These are phyloP conservation scores for Tothia fuscella DNA, from an alignment of 2,329 filamentous ascomycete species.

Conservation along the genomic window DNA sequence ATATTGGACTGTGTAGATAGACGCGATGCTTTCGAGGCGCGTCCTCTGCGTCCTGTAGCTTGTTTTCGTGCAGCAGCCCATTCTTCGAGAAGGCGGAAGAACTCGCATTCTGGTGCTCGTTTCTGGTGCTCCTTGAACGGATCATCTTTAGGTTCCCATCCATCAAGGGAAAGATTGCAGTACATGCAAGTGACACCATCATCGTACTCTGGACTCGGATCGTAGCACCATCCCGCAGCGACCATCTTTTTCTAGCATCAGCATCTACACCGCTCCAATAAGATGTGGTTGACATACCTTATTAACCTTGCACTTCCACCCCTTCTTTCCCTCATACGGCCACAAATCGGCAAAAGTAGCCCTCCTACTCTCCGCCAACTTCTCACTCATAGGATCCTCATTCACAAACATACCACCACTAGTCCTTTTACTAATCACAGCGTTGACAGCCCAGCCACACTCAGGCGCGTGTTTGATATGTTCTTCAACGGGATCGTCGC, in stretches of 20 bases:
- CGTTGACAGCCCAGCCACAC: constrained; percentile 75
- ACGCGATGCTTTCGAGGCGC: constrained; percentile 57
- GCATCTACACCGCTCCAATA: not conserved
- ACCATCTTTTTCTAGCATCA: constrained; percentile 51
- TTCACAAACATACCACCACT: constrained; percentile 51
- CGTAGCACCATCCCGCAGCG: constrained; percentile 89
- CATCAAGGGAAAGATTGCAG: constrained; percentile 79
- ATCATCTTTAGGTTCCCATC: constrained; percentile 88
- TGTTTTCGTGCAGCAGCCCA: constrained; percentile 39
- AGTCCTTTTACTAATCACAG: constrained; percentile 43
- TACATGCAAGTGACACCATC: constrained; percentile 89
- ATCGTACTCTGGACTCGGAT: constrained; percentile 67
- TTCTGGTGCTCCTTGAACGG: constrained; percentile 82
- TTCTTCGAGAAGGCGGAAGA: constrained; percentile 57
- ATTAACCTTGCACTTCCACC: constrained; percentile 80
- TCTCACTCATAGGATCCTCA: constrained; percentile 60
- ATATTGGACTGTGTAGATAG: constrained; percentile 39
- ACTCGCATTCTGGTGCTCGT: constrained; percentile 67
- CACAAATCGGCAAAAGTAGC: constrained; percentile 75
- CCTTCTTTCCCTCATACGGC: constrained; percentile 80
- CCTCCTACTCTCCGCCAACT: constrained; percentile 64
- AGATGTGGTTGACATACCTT: constrained; percentile 46
- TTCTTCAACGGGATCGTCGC: constrained; percentile 72
- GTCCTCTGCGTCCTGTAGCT: constrained; percentile 19
- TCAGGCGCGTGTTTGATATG: constrained; percentile 71